These are phyloP conservation scores for Rhynchosporium graminicola DNA, from an alignment of 2,329 filamentous ascomycete species.

Conservation along the genomic window DNA sequence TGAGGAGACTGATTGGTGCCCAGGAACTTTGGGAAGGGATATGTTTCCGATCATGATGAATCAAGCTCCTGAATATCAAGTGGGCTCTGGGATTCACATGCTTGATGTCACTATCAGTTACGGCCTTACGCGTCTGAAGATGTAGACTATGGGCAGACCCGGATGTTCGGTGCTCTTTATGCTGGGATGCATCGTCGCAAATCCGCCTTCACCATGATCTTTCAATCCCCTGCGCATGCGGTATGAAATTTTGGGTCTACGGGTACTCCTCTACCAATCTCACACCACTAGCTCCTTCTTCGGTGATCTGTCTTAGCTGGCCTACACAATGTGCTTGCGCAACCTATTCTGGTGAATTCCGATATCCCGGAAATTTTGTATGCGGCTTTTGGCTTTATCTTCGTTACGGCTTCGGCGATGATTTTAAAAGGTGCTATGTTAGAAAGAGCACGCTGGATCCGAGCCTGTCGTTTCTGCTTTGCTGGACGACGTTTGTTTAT, in stretches of 20 bases:
- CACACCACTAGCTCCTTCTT: conserved; percentile 15
- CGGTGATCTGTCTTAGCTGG: conserved; percentile 15
- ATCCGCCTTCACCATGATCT: conserved; percentile 19
- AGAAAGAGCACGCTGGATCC: conserved; percentile 4
- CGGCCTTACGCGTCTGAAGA: conserved; percentile 6
- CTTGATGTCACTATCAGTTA: conserved; percentile 8
- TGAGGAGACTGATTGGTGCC: not conserved
- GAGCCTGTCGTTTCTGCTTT: conserved; percentile 1
- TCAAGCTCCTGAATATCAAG: conserved; percentile 1
- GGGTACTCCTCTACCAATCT: conserved; percentile 17
- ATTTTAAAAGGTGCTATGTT: conserved; percentile 13
- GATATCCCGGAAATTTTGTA: conserved; percentile 18
- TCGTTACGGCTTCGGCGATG: conserved; percentile 17
- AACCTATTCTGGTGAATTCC: conserved; percentile 15
- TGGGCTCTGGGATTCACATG: not conserved
- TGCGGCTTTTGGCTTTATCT: conserved; percentile 14
- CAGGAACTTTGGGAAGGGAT: not conserved
- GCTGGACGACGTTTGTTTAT: conserved; percentile 11
- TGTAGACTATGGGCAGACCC: not conserved
- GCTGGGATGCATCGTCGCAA: conserved; percentile 17
- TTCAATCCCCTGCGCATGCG: conserved; percentile 12
- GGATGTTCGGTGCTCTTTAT: conserved; percentile 5
- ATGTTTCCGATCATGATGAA: not conserved
- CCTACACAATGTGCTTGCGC: conserved; percentile 14
- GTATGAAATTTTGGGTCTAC: conserved; percentile 17